phyloP scores from a whole-genome alignment of 177 flowering plant species.

The Tripterygium wilfordii region DNA sequence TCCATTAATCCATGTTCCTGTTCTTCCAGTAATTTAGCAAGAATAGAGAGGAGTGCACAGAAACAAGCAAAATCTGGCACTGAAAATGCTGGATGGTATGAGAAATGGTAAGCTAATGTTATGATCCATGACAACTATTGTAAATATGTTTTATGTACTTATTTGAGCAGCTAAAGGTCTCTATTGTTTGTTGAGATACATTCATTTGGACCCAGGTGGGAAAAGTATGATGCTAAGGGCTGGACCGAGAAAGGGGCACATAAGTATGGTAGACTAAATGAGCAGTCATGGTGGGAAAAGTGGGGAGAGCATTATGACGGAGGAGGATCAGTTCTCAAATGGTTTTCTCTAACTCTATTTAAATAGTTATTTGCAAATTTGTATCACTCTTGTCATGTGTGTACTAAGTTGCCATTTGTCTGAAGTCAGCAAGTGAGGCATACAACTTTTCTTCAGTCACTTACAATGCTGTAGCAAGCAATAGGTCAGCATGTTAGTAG shows the following conservation, averaged over 20 bases:
- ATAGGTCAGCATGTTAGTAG: too few species aligned
- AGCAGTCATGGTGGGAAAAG: slow-evolving; percentile 99
- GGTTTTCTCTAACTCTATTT: slow-evolving; percentile 55
- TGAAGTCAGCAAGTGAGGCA: too few species aligned
- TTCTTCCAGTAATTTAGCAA: slow-evolving; percentile 69
- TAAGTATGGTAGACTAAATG: slow-evolving; percentile 91
- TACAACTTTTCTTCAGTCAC: too few species aligned
- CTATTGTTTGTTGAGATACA: neutral
- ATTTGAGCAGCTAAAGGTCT: too few species aligned
- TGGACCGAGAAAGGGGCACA: slow-evolving; percentile 99
- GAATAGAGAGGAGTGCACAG: slow-evolving; percentile 96
- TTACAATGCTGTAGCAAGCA: too few species aligned
- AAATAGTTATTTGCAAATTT: too few species aligned
- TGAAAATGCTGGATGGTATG: slow-evolving; percentile 97
- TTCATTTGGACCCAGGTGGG: slow-evolving; percentile 64
- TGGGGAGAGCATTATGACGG: slow-evolving; percentile 99
- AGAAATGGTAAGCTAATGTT: slow-evolving; percentile 72
- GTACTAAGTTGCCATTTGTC: too few species aligned
- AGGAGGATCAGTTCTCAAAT: slow-evolving; percentile 91
- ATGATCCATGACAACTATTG: neutral
- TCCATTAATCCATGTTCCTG: neutral
- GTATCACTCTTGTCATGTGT: too few species aligned
- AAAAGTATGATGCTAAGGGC: slow-evolving; percentile 98
- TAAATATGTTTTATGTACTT: neutral
- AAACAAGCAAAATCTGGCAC: slow-evolving; percentile 98